These are phyloP conservation scores for Brettanomyces nanus DNA, from an alignment of 805 yeast species.

Conservation along the genomic window DNA sequence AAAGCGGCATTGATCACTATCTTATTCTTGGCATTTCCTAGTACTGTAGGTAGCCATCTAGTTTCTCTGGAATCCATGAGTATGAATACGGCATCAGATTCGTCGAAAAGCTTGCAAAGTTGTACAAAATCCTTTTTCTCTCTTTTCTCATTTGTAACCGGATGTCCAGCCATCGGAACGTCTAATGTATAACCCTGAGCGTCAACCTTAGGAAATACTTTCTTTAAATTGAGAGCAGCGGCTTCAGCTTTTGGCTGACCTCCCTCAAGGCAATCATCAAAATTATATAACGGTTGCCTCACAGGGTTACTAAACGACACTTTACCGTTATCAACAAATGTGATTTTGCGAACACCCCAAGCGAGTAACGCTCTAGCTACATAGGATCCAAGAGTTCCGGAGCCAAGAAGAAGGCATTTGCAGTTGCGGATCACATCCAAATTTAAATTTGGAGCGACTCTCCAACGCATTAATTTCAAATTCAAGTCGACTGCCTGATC, in stretches of 20 bases:
- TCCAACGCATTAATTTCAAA: slow-evolving; percentile 92
- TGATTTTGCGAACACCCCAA: slow-evolving; percentile 86
- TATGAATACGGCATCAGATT: slow-evolving; percentile 71
- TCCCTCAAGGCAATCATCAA: slow-evolving; percentile 70
- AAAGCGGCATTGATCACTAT: slow-evolving; percentile 85
- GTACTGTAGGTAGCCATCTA: slow-evolving; percentile 93
- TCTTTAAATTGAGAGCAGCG: slow-evolving; percentile 67
- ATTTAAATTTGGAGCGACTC: slow-evolving; percentile 77
- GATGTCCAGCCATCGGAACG: slow-evolving; percentile 96
- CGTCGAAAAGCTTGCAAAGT: slow-evolving; percentile 44
- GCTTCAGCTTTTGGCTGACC: slow-evolving; percentile 69
- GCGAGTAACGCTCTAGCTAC: slow-evolving; percentile 81
- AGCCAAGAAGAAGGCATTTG: slow-evolving; percentile 76
- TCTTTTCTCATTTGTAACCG: slow-evolving; percentile 47
- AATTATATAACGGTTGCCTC: slow-evolving; percentile 79
- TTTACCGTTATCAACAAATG: slow-evolving; percentile 83
- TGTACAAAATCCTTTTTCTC: slow-evolving; percentile 45
- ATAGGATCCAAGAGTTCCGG: slow-evolving; percentile 94
- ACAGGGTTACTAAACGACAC: slow-evolving; percentile 95
- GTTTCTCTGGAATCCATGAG: slow-evolving; percentile 94
- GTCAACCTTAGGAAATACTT: slow-evolving; percentile 71
- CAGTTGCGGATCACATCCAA: slow-evolving; percentile 53
- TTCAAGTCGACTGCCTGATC: slow-evolving; percentile 91
- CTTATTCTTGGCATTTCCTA: slow-evolving; percentile 60
- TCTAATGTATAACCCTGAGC: slow-evolving; percentile 57